These are phyloP conservation scores for Zygnema cylindricum DNA, from an alignment of 139 green algal genomes.

Conservation along the genomic window DNA sequence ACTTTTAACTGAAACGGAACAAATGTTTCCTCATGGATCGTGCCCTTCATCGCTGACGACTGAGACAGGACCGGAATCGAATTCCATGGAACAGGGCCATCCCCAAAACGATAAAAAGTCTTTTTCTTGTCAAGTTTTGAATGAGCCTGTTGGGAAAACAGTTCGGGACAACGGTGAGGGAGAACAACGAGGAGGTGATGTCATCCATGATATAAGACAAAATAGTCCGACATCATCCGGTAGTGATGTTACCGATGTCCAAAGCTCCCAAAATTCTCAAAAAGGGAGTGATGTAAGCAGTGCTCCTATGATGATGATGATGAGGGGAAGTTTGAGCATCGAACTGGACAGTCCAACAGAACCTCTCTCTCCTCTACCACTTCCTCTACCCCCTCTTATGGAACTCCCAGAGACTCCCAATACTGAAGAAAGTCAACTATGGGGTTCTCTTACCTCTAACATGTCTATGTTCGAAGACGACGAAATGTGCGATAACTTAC, in stretches of 20 bases:
- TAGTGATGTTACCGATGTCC: not conserved
- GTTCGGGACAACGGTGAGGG: too few species aligned
- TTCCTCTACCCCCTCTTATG: not conserved
- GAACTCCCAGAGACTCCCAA: conserved; percentile 5
- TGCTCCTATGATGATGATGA: not conserved
- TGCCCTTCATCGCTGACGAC: too few species aligned
- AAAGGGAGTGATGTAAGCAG: too few species aligned
- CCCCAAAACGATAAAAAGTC: too few species aligned
- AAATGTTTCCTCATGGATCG: too few species aligned
- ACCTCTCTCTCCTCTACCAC: not conserved
- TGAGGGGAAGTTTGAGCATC: not conserved
- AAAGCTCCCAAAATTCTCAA: not conserved
- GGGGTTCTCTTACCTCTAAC: not conserved
- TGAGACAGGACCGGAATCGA: too few species aligned
- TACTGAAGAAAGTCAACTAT: not conserved
- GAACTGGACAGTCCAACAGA: not conserved
- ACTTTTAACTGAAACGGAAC: too few species aligned
- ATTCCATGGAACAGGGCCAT: too few species aligned
- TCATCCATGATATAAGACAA: not conserved
- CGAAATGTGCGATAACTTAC: not conserved
- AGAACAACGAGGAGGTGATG: too few species aligned
- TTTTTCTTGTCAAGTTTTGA: too few species aligned
- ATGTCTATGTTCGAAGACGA: not conserved
- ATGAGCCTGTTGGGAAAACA: too few species aligned
- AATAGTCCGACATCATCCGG: not conserved